These are phyloP conservation scores for Grosmannia penicillata DNA, from an alignment of 2,329 filamentous ascomycete genomes.

Conservation along the genomic window DNA sequence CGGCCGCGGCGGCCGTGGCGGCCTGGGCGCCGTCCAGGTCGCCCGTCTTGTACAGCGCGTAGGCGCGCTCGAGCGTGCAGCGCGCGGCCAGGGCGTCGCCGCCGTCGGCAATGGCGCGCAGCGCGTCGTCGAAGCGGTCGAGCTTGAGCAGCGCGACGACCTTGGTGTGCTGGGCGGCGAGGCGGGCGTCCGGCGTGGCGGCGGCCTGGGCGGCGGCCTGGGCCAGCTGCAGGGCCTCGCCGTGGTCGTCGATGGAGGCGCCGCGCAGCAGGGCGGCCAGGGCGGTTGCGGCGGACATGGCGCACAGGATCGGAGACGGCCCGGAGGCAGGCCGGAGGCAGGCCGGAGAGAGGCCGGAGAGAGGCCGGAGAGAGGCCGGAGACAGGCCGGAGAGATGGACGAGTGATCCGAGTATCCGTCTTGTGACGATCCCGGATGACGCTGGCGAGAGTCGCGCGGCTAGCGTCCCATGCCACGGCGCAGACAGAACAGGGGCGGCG, in stretches of 20 bases:
- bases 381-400: no score
- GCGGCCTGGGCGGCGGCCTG: conserved; percentile 47
- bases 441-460: no score
- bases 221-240: conserved; percentile 53
- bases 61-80: conserved; percentile 57
- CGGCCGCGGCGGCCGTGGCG: neutral
- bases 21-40: conserved; percentile 48
- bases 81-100: conserved; percentile 43
- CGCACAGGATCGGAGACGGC: no score
- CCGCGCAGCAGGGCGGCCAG: conserved; percentile 39
- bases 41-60: conserved; percentile 72
- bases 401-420: no score
- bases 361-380: neutral
- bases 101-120: conserved; percentile 50
- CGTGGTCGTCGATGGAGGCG: conserved; percentile 52
- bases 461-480: no score
- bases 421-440: no score
- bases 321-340: conserved; percentile 7
- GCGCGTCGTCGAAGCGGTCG: conserved; percentile 66
- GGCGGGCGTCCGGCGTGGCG: conserved; percentile 26
- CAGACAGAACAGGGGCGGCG: no score
- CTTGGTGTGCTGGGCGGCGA: conserved; percentile 51
- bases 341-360: neutral
- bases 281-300: conserved; percentile 25
- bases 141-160: conserved; percentile 66